Evolutionary conservation across 257 asterid genomes (phyloP), one percentile per base, ranked within the genome.

Genomic region (Euphrasia confusa): DNA sequence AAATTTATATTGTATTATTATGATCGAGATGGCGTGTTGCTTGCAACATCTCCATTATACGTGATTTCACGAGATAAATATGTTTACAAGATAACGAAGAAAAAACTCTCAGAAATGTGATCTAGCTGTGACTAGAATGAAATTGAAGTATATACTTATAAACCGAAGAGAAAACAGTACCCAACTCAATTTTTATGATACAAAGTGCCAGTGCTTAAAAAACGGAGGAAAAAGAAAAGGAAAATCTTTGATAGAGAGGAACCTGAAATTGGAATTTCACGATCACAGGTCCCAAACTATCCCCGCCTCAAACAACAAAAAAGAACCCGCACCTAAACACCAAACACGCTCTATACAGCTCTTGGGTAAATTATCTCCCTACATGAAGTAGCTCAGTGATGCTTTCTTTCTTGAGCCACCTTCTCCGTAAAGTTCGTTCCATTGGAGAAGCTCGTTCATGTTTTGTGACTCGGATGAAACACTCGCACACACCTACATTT

Each of bases 391-490:
- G 82, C 94, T 87, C 10, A 82, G 85, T 44, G 94, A 79, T 48
- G 49, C 70, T 71, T 79, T 87, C 84, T 81, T 84, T 69, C 95
- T 78, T 54, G 95, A 84, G 32, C 94, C 95, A 0, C 95, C 95
- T 71, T 87, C 95, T 24, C 95, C 95, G 42, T 84, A 87, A 0
- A 82, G 83, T 54, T 84, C 95, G 39, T 87, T 87, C 95, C 95
- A 87, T 62, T 84, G 88, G 39, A 72, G 71, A 27, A 87, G 86
- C 84, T 87, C 88, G 10, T 75, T 84, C 95, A 87, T 87, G 79
- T 82, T 87, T 56, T 71, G 74, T 0, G 95, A 84, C 50, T 87
- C 95, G 0, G 88, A 71, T 18, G 95, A 84, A 8, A 87, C 90
- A 67, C 95, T 87, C 10, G 95, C 95, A 45, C 83, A 82, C 47